phyloP scores from a whole-genome alignment of 2,329 filamentous ascomycete species.

The Fusarium robinianum region DNA sequence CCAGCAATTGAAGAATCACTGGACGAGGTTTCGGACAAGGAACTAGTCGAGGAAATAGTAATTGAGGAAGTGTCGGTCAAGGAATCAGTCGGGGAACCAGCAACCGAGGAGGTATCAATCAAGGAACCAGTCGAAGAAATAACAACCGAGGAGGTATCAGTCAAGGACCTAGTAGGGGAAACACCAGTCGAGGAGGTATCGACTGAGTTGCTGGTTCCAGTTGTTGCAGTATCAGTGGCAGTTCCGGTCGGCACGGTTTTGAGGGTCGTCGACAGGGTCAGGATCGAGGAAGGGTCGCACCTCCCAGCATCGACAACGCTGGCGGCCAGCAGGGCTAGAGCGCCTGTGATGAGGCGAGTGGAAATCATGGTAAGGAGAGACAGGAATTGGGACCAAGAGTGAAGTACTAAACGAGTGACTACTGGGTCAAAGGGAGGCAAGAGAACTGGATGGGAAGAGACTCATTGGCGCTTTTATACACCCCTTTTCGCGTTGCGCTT shows the following conservation, averaged over 20 bases:
- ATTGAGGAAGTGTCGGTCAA: background rate
- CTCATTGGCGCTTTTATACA: no score
- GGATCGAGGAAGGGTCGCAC: background rate
- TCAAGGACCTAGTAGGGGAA: no score
- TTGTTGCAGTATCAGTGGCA: background rate
- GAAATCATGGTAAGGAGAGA: slow-evolving; percentile 3
- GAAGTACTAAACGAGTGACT: no score
- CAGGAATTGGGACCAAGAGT: no score
- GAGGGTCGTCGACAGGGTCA: background rate
- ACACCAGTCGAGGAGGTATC: background rate
- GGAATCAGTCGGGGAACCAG: background rate
- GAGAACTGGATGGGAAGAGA: no score
- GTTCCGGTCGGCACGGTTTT: background rate
- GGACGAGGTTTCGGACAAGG: background rate
- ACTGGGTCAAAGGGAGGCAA: no score
- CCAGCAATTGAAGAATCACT: background rate
- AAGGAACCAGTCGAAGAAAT: no score
- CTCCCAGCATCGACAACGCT: background rate
- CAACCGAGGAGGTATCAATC: background rate
- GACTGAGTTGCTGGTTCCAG: background rate
- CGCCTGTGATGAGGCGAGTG: background rate
- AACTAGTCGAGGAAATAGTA: no score
- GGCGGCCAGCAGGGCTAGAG: background rate
- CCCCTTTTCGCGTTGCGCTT: no score
- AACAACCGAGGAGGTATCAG: no score